Conservation (phyloP, 495 filamentous ascomycete genomes). For the Trichoderma erinaceum region DNA sequence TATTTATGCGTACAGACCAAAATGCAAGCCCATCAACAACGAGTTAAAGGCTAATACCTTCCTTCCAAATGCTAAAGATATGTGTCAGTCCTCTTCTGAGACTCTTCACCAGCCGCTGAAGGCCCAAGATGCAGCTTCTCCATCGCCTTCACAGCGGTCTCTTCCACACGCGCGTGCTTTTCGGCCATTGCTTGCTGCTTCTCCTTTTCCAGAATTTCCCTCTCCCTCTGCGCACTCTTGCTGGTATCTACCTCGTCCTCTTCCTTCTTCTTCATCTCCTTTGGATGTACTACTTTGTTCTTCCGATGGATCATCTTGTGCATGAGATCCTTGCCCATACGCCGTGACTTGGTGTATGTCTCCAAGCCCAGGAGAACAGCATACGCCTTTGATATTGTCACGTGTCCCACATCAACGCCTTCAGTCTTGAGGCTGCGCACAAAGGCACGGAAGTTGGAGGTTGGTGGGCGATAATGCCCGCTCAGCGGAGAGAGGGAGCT, state of each 20-base stretch:
- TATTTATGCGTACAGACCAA: constrained; percentile 1
- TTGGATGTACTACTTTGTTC: constrained; percentile 37
- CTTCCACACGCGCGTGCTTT: constrained; percentile 27
- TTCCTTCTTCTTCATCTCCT: constrained; percentile 34
- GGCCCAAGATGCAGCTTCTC: constrained; percentile 29
- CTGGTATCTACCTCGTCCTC: constrained; percentile 44
- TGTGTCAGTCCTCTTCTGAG: neutral
- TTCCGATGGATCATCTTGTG: constrained; percentile 29
- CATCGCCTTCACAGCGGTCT: constrained; percentile 29
- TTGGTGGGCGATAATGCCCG: constrained; percentile 84
- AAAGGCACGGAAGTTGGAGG: constrained; percentile 73
- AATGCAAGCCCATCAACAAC: neutral
- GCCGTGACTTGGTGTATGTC: constrained; percentile 59
- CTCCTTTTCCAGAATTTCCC: constrained; percentile 34
- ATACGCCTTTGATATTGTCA: constrained; percentile 74
- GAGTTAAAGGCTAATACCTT: neutral
- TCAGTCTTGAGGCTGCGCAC: constrained; percentile 62
- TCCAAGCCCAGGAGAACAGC: constrained; percentile 78
- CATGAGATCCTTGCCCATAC: constrained; percentile 48
- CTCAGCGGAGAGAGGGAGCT: constrained; percentile 50
- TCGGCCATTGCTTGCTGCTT: constrained; percentile 29
- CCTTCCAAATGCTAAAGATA: neutral
- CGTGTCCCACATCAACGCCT: constrained; percentile 71
- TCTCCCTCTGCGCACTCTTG: constrained; percentile 44
- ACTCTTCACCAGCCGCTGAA: constrained; percentile 12